A percentile compares a stretch with the other conserved stretches of the same genome.
These are phyloP conservation scores for Dictyostelium discoideum DNA, from an alignment of 78 protist genomes.

Conservation along the genomic window DNA sequence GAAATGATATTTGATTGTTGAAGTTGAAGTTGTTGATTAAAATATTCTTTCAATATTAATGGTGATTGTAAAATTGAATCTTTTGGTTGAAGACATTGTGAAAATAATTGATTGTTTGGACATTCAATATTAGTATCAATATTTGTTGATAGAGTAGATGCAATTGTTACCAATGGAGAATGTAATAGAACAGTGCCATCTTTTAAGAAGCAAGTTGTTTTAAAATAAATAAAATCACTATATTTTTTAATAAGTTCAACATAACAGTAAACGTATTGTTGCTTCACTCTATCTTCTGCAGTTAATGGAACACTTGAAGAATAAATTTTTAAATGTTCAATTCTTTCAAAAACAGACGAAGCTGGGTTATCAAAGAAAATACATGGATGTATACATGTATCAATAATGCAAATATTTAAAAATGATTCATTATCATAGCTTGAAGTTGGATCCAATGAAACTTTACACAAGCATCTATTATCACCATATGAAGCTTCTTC, in stretches of 20 bases:
- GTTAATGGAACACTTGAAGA: too few relatives aligned
- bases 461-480: not conserved
- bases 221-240: not conserved
- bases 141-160: not conserved
- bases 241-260: not conserved
- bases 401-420: too few relatives aligned
- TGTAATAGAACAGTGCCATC: conserved; percentile 8
- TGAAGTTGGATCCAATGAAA: too few relatives aligned
- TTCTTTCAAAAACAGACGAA: too few relatives aligned
- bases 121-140: not conserved
- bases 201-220: not conserved
- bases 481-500: not conserved
- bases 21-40: not conserved
- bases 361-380: too few relatives aligned
- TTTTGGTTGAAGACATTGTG: conserved; percentile 15
- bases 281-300: too few relatives aligned
- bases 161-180: not conserved
- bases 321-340: too few relatives aligned
- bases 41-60: not conserved
- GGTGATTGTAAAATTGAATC: not conserved
- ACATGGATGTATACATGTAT: too few relatives aligned
- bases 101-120: conserved; percentile 23
- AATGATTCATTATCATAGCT: too few relatives aligned
- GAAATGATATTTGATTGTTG: not conserved
- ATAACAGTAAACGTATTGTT: too few relatives aligned